Base-by-base conservation (phyloP, 371 early-diverging fungal genomes). In the Smittium mucronatum region DNA sequence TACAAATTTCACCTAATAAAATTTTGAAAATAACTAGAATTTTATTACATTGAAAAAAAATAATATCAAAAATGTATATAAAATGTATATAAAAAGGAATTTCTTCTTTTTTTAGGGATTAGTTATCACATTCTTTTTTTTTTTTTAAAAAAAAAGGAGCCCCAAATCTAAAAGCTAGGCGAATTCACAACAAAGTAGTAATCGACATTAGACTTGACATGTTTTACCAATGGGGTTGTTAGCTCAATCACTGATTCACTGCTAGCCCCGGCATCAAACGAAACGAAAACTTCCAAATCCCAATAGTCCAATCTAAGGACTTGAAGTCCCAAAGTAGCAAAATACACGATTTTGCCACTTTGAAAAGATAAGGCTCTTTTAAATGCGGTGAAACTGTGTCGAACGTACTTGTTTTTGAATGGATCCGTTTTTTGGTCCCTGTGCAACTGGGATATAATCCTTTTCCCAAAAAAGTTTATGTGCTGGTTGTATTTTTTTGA, bases 161-260 rank as follows among this genome's bases (percentile, higher is more conserved):
- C n/a, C n/a, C n/a, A n/a, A n/a, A 16, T 28, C 32, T 64, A 21
- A 64, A 64, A 78, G 34, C 77, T 78, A 2, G 78, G 78, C 5
- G 78, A 63, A 1, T 78, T 78, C 36, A 75, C 65, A 16, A 78
- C 79, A 73, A 78, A 78, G 25, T 76, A 58, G 34, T 74, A 78
- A 36, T 78, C 78, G 35, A 74, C 74, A 32, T 78, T 78, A 61
- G 69, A 73, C 30, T 72, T 73, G 65, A 78, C 71, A 74, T 74
- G 75, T 63, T 78, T 75, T 2, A 78, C 71, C 35, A 78, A 73
- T 8, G 64, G 26, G 64, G 78, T 78, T 1, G 75, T 73, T 58
- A 71, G 30, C 17, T 73, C 73, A 28, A 78, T 74, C 72, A 78
- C 74, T 59, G 34, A 34, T 34, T 71, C 71, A 11, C 75, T 78